Percentiles rank a stretch among this genome's conserved stretches.
These are phyloP conservation scores for Arthrobotrys conoides DNA, from an alignment of 2,329 filamentous ascomycete species.

Conservation along the genomic window DNA sequence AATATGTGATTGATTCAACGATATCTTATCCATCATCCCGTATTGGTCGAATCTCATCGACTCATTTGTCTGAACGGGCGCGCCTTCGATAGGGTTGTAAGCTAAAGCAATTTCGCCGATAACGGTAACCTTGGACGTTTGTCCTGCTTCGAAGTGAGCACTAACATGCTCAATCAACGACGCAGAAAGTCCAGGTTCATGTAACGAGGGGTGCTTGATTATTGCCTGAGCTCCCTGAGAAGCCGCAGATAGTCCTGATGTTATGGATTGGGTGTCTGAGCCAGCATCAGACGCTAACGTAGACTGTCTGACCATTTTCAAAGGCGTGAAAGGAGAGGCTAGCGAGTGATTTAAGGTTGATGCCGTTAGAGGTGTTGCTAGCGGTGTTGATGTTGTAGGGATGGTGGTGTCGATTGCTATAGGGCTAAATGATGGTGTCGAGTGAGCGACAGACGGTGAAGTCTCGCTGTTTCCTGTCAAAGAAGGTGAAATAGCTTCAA, in stretches of 20 bases:
- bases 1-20: constrained; percentile 92
- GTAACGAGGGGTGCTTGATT: constrained; percentile 86
- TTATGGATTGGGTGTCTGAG: constrained; percentile 91
- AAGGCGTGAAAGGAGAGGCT: constrained; percentile 49
- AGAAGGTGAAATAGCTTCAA: constrained; percentile 35
- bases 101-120: constrained; percentile 90
- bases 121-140: constrained; percentile 79
- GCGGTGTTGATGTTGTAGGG: constrained; percentile 13
- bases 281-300: constrained; percentile 62
- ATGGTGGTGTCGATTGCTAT: constrained; percentile 15
- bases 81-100: constrained; percentile 73
- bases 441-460: constrained; percentile 30
- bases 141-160: constrained; percentile 82
- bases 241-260: constrained; percentile 77
- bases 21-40: constrained; percentile 87
- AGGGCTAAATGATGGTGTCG: constrained; percentile 38
- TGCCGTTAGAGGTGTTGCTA: constrained; percentile 17
- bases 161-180: constrained; percentile 95
- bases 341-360: constrained; percentile 39
- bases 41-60: constrained; percentile 90
- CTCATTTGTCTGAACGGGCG: constrained; percentile 71
- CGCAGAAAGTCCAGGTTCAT: constrained; percentile 83
- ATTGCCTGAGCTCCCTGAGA: constrained; percentile 75
- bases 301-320: constrained; percentile 59
- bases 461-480: constrained; percentile 36